Base-by-base conservation (phyloP, 2,329 filamentous ascomycete genomes). In the Microdochium paspali region DNA sequence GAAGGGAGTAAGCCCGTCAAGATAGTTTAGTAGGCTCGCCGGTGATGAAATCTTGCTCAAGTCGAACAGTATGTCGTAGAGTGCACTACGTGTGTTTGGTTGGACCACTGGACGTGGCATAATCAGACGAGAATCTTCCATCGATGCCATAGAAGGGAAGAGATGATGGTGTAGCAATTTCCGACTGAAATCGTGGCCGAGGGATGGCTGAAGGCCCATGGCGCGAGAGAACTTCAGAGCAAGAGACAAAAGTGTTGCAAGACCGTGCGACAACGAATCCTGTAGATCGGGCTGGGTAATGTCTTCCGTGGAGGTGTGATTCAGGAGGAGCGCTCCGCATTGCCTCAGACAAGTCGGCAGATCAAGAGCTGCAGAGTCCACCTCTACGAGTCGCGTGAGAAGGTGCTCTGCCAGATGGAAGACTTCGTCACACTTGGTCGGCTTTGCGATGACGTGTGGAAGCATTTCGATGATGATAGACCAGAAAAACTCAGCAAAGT, bases 121-220 rank as follows among this genome's bases (percentile, higher is more conserved):
- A 10, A 40, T 15, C 10, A 4, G 12, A 5, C 12, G 15, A 20
- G 35, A 40, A 18, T 40, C 35, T 40, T 15, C 18, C 13, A 18
- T 7, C 5, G 18, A 21, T 20, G 18, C 20, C n/a, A 66, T 59
- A 1, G 73, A 69, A 0, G 85, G 84, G 54, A 88, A 88, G 1
- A 90, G 67, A 55, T 85, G 82, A 47, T 69, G 76, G 58, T 73
- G 77, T 54, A 89, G 79, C 1, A 90, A 60, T 3, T 66, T 64
- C 46, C 70, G 67, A 10, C 73, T 69, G 44, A 69, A 61, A 20
- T 53, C 49, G 3, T 53, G 55, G 7, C 47, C 32, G 15, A 55
- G 48, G 39, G 50, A 49, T 15, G 57, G n/a, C 4, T 47, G 45
- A 23, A 56, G 51, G n/a, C 55, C 51, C 15, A 50, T 49, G 18